Evolutionary conservation across 192 early-diverging fungal species (phyloP), one percentile per base, ranked within the genome.

Genomic region (Entomortierella parvispora): DNA sequence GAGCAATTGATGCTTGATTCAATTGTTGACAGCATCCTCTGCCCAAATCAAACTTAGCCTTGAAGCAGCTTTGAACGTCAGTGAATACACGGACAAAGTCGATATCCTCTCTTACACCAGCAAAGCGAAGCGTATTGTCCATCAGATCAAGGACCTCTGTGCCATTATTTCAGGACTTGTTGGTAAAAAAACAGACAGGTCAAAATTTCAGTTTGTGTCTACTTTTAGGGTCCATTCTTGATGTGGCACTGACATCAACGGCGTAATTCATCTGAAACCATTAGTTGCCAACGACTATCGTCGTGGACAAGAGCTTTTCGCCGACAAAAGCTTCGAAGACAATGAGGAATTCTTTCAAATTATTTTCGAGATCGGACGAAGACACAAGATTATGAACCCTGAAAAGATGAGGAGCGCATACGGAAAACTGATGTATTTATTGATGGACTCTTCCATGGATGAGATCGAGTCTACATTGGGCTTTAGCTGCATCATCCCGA

Each of bases 381-480:
- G 94, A 52, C 91, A 95, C 75, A 95, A 95, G 81, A 92, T 94
- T 71, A 93, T 93, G 91, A 93, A 95, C 67, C 97, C 97, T 0
- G 97, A 99, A 71, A 96, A 96, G 80, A 98, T 99, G 96, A 86
- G 97, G 58, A 83, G 87, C 58, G 93, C 93, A 25, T 99, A 99
- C 76, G 97, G 97, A 49, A 99, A 99, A 78, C 83, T 99, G 52
- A 91, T 98, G 87, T 97, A 96, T 81, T 60, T 99, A 79, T 85
- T 99, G 51, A 84, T 86, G 71, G 93, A 94, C 62, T 84, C 93
- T 32, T 85, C 85, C 68, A 87, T 86, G 32, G 81, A 83, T 18
- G 91, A 95, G 25, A 90, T 93, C 28, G 81, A 92, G 78, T 86
- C 91, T 7, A 88, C 96, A 71, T 85, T 99, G 25, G 81, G 82